Evolutionary conservation across 164 flowering plant species (phyloP).

Genomic region (Litsea cubeba): DNA sequence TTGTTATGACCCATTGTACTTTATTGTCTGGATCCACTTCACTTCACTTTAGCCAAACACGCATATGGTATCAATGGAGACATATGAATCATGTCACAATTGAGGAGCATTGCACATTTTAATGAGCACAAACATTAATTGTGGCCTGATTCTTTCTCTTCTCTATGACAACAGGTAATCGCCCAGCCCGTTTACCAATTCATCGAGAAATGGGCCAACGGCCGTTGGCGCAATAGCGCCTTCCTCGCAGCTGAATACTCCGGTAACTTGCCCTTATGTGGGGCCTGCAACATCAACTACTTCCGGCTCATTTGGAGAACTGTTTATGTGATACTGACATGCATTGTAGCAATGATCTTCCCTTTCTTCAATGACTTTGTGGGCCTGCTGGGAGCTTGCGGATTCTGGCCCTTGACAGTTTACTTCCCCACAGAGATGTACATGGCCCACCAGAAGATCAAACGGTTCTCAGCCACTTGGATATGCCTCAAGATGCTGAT

Average conservation of each 20-base stretch:
- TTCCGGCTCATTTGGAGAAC: slow-evolving; percentile 81
- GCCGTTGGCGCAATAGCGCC: slow-evolving; percentile 51
- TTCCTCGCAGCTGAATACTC: slow-evolving; percentile 47
- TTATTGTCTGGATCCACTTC: too few species aligned
- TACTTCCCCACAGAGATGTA: slow-evolving; percentile 91
- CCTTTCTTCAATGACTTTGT: slow-evolving; percentile 86
- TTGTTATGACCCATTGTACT: too few species aligned
- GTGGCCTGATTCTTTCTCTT: background rate
- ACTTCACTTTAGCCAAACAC: too few species aligned
- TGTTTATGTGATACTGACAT: slow-evolving; percentile 49
- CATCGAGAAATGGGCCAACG: slow-evolving; percentile 34
- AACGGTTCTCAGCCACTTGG: slow-evolving; percentile 51
- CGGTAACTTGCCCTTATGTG: slow-evolving; percentile 34
- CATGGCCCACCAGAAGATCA: slow-evolving; percentile 47
- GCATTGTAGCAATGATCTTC: slow-evolving; percentile 70
- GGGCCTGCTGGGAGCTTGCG: slow-evolving; percentile 68
- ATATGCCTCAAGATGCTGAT: slow-evolving; percentile 60
- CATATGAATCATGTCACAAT: too few species aligned
- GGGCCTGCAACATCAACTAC: slow-evolving; percentile 36
- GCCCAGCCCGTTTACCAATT: slow-evolving; percentile 67
- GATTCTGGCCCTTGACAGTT: slow-evolving; percentile 82
- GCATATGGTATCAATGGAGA: too few species aligned
- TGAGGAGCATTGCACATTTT: too few species aligned
- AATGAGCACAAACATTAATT: too few species aligned
- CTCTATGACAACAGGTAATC: slow-evolving; percentile 45